Evolutionary conservation across 768 basidiomycete genomes (phyloP), one percentile per base, ranked within the genome.

Genomic region (Trametopsis cervina): DNA sequence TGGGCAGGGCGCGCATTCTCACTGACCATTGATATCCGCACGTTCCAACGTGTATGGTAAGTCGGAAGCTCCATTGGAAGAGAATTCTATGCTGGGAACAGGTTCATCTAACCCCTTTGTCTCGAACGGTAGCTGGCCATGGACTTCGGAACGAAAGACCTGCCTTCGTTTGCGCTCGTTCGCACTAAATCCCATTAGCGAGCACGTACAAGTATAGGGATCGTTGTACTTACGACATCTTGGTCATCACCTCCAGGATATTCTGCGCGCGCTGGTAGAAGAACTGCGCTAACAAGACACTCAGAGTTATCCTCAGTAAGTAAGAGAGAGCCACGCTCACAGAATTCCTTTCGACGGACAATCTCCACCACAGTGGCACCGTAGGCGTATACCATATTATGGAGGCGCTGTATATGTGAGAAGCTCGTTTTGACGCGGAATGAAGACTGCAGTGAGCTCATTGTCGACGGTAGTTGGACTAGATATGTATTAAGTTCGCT

Each of bases 381-480:
- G 63, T 98, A 98, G 0, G 89, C 91, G 59, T 91, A 93, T 0
- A 94, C 64, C 80, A 97, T 88, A 47, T 77, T 83, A 61, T 95
- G 92, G 37, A 97, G 69, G 15, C 95, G 76, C 42, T 85, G 80
- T 12, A 98, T 85, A 64, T 98, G 92, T n/a, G 85, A 75, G 61
- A 97, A 97, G 50, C 85, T 86, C 24, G 81, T 89, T 59, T 70
- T 89, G 74, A 47, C 71, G 66, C 85, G 74, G 55, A 94, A 80
- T 58, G 80, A 83, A 1, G 75, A 60, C 59, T 94, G 89, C 1
- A 97, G 70, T 2, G 69, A 64, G 0, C 75, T 70, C 24, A 98
- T 67, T 1, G 72, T 68, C 1, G 76, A 66, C 4, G 91, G 89
- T 2, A 96, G 66, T 33, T 81, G 73, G 1, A 92, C 77, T 33